phyloP scores from a whole-genome alignment of 352 stramenopile genomes.

The Pythium phragmitis region DNA sequence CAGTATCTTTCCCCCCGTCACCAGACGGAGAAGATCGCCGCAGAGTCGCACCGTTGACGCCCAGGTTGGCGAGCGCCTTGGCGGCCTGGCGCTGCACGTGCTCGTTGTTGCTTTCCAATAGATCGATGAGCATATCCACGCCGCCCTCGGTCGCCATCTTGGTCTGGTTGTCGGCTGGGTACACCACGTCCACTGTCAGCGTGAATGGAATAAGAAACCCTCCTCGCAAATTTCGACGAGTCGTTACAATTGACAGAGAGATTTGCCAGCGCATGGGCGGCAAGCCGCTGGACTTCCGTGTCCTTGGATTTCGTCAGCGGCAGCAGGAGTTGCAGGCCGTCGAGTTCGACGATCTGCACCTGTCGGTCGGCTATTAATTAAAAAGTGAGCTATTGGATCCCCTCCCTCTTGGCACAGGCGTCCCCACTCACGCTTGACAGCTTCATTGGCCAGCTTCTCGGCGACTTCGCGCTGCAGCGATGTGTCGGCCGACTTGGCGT shows the following conservation, averaged over 20 bases:
- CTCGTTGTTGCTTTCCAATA: constrained; percentile 83
- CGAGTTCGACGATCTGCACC: constrained; percentile 93
- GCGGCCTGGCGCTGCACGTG: constrained; percentile 92
- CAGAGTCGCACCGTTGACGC: constrained; percentile 76
- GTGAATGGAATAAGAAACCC: not conserved
- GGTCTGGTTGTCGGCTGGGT: constrained; percentile 90
- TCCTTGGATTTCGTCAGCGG: constrained; percentile 92
- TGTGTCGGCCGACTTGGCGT: constrained; percentile 90
- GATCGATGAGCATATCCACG: constrained; percentile 93
- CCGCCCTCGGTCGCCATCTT: constrained; percentile 92
- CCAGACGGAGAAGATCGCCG: not conserved
- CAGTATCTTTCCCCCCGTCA: not conserved
- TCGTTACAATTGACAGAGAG: constrained; percentile 90
- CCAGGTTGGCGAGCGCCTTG: constrained; percentile 93
- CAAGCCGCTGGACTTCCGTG: constrained; percentile 91
- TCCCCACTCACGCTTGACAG: constrained; percentile 83
- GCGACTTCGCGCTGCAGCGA: constrained; percentile 90
- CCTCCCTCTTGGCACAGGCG: not conserved
- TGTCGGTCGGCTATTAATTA: constrained; percentile 77
- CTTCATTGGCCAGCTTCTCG: constrained; percentile 94
- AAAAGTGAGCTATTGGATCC: not conserved
- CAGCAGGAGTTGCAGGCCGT: constrained; percentile 91
- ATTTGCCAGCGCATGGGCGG: constrained; percentile 93
- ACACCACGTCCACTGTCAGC: not conserved
- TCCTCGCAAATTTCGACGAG: not conserved